A percentile compares a stretch with the other conserved stretches of the same genome.
These are phyloP conservation scores for Ophiocordyceps australis DNA, from an alignment of 2,329 filamentous ascomycete genomes.

Conservation along the genomic window DNA sequence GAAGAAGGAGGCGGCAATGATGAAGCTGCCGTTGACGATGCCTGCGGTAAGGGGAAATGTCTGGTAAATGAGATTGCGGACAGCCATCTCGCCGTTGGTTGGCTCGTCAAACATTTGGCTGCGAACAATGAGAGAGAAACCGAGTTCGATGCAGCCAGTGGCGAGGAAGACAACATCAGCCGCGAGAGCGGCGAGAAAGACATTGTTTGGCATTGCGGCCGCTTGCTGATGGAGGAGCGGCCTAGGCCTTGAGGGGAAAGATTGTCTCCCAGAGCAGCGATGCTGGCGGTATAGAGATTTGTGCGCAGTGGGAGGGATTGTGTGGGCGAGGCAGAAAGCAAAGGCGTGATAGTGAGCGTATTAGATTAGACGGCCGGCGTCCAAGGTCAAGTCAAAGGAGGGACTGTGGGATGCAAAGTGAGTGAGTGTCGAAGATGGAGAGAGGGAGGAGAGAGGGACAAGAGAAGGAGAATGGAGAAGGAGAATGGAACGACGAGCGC, in stretches of 20 bases:
- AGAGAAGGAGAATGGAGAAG: too few species aligned
- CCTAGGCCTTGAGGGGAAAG: neutral
- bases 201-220: slow-evolving; percentile 31
- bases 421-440: too few species aligned
- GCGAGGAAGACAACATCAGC: slow-evolving; percentile 31
- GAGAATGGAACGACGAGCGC: too few species aligned
- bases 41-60: slow-evolving; percentile 42
- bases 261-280: too few species aligned
- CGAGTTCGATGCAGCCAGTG: slow-evolving; percentile 34
- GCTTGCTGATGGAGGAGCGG: neutral
- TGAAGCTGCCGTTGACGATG: slow-evolving; percentile 53
- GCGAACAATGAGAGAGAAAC: slow-evolving; percentile 33
- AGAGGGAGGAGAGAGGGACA: too few species aligned
- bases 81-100: slow-evolving; percentile 26
- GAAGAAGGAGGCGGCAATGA: slow-evolving; percentile 51
- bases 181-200: slow-evolving; percentile 28
- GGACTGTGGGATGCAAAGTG: too few species aligned
- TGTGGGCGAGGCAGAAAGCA: too few species aligned
- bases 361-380: too few species aligned
- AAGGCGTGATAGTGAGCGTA: too few species aligned
- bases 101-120: slow-evolving; percentile 23
- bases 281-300: too few species aligned
- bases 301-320: too few species aligned
- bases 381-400: too few species aligned
- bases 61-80: slow-evolving; percentile 32